These are phyloP conservation scores for Metrosideros polymorpha DNA, from an alignment of 441 rosid genomes.

Conservation along the genomic window DNA sequence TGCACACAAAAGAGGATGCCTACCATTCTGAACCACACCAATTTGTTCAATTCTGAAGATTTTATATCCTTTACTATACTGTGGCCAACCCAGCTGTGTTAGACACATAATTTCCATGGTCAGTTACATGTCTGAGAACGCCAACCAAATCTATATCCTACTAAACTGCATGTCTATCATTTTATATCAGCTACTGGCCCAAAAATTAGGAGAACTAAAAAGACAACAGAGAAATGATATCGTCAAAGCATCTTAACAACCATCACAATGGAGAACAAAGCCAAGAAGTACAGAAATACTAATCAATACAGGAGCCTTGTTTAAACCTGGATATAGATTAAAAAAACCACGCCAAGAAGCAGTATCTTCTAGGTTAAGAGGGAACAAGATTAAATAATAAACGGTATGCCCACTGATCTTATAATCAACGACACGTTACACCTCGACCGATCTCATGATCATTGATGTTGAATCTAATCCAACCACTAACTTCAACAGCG, in stretches of 20 bases:
- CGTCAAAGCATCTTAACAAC: not conserved
- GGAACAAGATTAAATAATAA: not conserved
- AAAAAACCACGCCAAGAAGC: not conserved
- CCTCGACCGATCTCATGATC: not conserved
- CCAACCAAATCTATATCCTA: not conserved
- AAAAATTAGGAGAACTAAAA: not conserved
- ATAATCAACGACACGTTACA: not conserved
- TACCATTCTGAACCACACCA: slow-evolving; percentile 10
- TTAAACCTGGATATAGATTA: not conserved
- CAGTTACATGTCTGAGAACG: not conserved
- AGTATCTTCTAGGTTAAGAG: not conserved
- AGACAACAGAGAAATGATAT: not conserved
- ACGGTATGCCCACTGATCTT: not conserved
- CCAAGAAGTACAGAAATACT: not conserved
- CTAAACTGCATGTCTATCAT: not conserved
- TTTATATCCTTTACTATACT: slow-evolving; percentile 7
- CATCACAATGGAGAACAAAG: not conserved
- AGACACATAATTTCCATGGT: not conserved
- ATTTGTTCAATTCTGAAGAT: slow-evolving; percentile 11
- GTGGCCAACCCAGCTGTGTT: slow-evolving; percentile 21
- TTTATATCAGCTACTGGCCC: not conserved
- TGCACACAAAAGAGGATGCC: slow-evolving; percentile 33
- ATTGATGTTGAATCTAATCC: not conserved
- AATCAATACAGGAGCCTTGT: not conserved
- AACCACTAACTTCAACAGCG: not conserved